A percentile compares a stretch with the other conserved stretches of the same genome.
Conservation (phyloP, 2,329 filamentous ascomycete species). For the Penicillium sp. region DNA sequence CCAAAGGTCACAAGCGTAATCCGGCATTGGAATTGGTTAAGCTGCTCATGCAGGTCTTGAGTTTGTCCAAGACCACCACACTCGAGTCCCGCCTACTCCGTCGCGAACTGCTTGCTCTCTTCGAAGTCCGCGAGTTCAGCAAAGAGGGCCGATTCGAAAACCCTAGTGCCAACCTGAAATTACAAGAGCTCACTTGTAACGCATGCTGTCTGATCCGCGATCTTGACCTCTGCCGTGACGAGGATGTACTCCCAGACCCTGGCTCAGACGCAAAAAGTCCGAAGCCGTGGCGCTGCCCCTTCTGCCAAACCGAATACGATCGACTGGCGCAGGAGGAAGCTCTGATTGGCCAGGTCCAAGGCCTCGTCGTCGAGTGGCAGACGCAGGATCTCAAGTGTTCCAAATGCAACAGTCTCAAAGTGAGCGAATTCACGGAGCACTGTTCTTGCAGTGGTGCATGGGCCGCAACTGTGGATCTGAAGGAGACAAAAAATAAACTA, state of each 20-base stretch:
- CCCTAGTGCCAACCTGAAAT: conserved; percentile 73
- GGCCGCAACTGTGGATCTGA: conserved; percentile 71
- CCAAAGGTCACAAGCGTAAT: conserved; percentile 66
- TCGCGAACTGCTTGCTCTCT: conserved; percentile 84
- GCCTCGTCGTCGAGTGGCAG: conserved; percentile 76
- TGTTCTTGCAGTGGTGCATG: conserved; percentile 90
- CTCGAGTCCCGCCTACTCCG: conserved; percentile 86
- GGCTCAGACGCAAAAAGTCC: conserved; percentile 35
- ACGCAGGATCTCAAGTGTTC: conserved; percentile 89
- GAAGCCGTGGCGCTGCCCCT: conserved; percentile 73
- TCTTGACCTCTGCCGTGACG: conserved; percentile 89
- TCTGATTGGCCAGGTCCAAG: conserved; percentile 76
- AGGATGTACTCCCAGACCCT: conserved; percentile 69
- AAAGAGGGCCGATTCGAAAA: conserved; percentile 86
- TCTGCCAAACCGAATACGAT: conserved; percentile 76
- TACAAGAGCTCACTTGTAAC: conserved; percentile 80
- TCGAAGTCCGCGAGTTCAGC: conserved; percentile 94
- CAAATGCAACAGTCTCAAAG: conserved; percentile 67
- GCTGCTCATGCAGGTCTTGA: conserved; percentile 87
- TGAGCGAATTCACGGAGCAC: conserved; percentile 96
- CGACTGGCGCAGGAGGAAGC: conserved; percentile 82
- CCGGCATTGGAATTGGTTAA: conserved; percentile 91
- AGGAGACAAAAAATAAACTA: conserved; percentile 68
- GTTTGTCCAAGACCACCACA: conserved; percentile 85
- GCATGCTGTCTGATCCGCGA: conserved; percentile 89